phyloP scores from a whole-genome alignment of 1,284 basidiomycete genomes.

The Ceratobasidium sp. region DNA sequence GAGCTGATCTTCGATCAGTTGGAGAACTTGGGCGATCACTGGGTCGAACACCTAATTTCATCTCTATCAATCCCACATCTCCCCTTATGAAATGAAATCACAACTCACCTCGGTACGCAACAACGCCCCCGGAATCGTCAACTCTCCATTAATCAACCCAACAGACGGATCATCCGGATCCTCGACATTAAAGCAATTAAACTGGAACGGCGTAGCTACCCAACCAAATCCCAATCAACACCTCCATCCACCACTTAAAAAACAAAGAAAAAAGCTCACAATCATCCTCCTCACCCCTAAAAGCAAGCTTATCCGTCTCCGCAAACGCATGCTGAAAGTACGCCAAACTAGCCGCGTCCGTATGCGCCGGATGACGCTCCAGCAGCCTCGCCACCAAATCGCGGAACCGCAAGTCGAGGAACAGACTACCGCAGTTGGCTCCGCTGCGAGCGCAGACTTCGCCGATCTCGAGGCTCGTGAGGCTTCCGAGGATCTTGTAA shows the following conservation, averaged over 20 bases:
- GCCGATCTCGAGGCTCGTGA: constrained; percentile 83
- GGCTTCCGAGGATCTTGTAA: constrained; percentile 83
- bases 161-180: constrained; percentile 60
- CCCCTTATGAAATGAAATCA: not conserved
- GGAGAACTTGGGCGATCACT: constrained; percentile 77
- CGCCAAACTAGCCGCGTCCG: constrained; percentile 79
- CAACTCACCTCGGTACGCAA: constrained; percentile 70
- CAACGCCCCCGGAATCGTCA: constrained; percentile 80
- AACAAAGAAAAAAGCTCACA: constrained; percentile 60
- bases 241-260: not conserved
- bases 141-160: constrained; percentile 82
- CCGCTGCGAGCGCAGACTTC: constrained; percentile 86
- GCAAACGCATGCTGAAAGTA: constrained; percentile 88
- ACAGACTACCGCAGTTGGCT: constrained; percentile 81
- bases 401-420: constrained; percentile 83
- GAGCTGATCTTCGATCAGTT: constrained; percentile 81
- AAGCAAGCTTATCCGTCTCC: constrained; percentile 85
- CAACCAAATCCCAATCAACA: not conserved
- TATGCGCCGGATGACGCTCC: constrained; percentile 80
- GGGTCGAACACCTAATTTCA: constrained; percentile 72
- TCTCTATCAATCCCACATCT: not conserved
- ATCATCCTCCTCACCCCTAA: constrained; percentile 77
- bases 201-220: constrained; percentile 75
- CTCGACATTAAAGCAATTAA: constrained; percentile 58
- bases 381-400: constrained; percentile 78